Evolutionary conservation across 2,329 filamentous ascomycete genomes (phyloP), one percentile per base, ranked within the genome.

Genomic region (Penicillium thymicola): DNA sequence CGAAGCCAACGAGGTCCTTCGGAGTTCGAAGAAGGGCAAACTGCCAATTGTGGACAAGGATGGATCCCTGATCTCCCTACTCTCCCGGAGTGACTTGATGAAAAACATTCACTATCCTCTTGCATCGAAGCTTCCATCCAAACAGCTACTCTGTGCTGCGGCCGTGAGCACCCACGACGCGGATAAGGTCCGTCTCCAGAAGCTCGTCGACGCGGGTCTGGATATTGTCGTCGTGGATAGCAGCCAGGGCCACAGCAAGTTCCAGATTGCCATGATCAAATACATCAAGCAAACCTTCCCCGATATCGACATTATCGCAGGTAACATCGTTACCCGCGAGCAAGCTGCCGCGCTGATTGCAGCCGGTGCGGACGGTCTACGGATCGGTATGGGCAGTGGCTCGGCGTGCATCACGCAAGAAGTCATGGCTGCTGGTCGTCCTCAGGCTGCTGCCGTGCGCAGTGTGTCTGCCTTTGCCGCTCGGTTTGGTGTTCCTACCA

Each of bases 361-460:
- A 59, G 94, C 93, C 64, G 94, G 94, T 72, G 93, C 90, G 55
- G 94, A 99, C 73, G 94, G 94, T 75, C 85, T 99, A 66, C 90
- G 94, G 73, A 99, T 99, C 72, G 94, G 94, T 73, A 99, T 99
- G 94, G 94, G 94, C 65, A 96, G 91, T 72, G 94, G 94, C 72
- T 96, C 90, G 71, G 94, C 94, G 71, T 99, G 95, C 78, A 99
- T 99, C 69, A 99, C 94, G 52, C 94, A 99, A 78, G 95, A 99
- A 80, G 95, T 99, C 72, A 99, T 99, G 94, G 94, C 94, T 65
- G 93, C 97, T 48, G 94, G 94, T 59, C 89, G 94, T 69, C 94
- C 94, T 56, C 94, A 99, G 79, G 94, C 95, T 38, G 90, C 92
- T 28, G 88, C 94, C 41, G 93, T 99, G 57, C 92, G 89, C 81